phyloP scores from a whole-genome alignment of 495 filamentous ascomycete genomes.

The Pyrenula massariospora region DNA sequence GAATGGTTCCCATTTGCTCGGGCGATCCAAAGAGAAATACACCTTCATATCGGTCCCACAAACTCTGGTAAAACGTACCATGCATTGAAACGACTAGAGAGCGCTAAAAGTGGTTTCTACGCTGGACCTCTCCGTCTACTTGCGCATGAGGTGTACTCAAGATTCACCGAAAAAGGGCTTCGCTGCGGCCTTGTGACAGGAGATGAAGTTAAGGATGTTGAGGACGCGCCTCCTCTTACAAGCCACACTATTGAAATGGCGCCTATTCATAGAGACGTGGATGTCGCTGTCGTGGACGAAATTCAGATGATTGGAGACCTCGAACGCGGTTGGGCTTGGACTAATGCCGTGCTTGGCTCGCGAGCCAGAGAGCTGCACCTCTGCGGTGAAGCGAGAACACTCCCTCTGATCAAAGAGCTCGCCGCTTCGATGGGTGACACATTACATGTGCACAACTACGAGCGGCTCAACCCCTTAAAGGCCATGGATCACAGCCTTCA shows the following conservation, averaged over 20 bases:
- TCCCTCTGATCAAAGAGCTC: constrained; percentile 70
- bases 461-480: constrained; percentile 68
- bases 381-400: constrained; percentile 78
- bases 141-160: constrained; percentile 83
- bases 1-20: constrained; percentile 88
- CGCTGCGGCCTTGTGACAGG: constrained; percentile 77
- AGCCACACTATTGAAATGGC: constrained; percentile 98
- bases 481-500: constrained; percentile 48
- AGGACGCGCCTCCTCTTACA: constrained; percentile 39
- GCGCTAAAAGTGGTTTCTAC: constrained; percentile 67
- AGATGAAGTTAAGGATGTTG: constrained; percentile 63
- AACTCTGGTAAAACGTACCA: constrained; percentile 98
- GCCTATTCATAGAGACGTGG: constrained; percentile 52
- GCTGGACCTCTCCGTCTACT: constrained; percentile 84
- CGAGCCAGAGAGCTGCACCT: constrained; percentile 83
- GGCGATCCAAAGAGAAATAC: constrained; percentile 64
- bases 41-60: constrained; percentile 93
- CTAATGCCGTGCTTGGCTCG: constrained; percentile 77
- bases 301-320: constrained; percentile 89
- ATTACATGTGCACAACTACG: constrained; percentile 66
- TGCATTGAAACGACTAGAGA: constrained; percentile 76
- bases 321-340: constrained; percentile 93
- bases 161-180: constrained; percentile 64
- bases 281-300: constrained; percentile 94
- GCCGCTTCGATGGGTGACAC: constrained; percentile 72